A percentile compares a stretch with the other conserved stretches of the same genome.
Evolutionary conservation across 768 basidiomycete genomes (phyloP).

Genomic region (Mycena indigotica): DNA sequence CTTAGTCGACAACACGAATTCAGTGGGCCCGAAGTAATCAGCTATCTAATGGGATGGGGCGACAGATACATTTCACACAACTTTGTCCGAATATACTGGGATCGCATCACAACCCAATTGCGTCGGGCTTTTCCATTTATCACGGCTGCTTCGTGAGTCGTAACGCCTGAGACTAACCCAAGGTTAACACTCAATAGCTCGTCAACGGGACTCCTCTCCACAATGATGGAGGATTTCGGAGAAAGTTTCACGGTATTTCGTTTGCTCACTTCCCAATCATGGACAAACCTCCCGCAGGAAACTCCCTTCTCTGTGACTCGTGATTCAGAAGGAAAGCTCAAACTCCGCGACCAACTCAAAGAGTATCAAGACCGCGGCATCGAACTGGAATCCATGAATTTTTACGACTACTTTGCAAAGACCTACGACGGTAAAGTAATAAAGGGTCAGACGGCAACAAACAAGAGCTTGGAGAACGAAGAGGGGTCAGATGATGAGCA

Average conservation of each 20-base stretch:
- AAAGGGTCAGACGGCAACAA: conserved; percentile 19
- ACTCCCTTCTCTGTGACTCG: neutral
- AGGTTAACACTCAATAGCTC: neutral
- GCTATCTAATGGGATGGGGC: too few species aligned
- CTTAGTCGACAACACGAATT: too few species aligned
- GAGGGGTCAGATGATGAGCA: too few species aligned
- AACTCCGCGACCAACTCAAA: conserved; percentile 8
- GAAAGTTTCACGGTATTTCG: too few species aligned
- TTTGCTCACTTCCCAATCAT: neutral
- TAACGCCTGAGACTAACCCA: neutral
- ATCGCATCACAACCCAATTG: conserved; percentile 14
- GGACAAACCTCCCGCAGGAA: neutral
- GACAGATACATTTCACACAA: conserved; percentile 42
- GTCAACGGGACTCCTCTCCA: too few species aligned
- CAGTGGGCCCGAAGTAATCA: conserved; percentile 38
- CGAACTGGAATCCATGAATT: conserved; percentile 1
- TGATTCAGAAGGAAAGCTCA: neutral
- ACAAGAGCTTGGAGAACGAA: too few species aligned
- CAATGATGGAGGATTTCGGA: too few species aligned
- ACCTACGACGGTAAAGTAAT: conserved; percentile 15
- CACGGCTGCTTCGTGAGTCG: neutral
- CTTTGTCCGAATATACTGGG: conserved; percentile 40
- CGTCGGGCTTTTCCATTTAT: conserved; percentile 17
- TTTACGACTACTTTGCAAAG: conserved; percentile 6
- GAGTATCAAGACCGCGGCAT: conserved; percentile 26